Evolutionary conservation across 2,329 filamentous ascomycete genomes (phyloP).

Genomic region (Daldinia sp.): DNA sequence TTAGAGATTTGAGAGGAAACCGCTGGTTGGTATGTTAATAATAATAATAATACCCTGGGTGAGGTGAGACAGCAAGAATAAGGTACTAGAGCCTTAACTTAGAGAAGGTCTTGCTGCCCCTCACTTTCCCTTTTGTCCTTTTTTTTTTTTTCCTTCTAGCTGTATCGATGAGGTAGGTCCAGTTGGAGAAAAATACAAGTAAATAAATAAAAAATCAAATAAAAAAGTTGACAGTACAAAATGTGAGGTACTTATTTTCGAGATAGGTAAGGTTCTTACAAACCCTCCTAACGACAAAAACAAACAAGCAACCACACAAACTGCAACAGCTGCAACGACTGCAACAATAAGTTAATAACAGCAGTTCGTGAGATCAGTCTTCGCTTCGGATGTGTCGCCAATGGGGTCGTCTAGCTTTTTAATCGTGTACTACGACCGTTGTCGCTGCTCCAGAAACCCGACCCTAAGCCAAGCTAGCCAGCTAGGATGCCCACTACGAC

Average conservation of each 20-base stretch:
- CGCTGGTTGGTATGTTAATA: background rate
- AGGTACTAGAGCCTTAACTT: constrained; percentile 20
- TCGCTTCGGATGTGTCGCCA: constrained; percentile 34
- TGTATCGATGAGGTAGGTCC: background rate
- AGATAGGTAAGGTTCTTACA: background rate
- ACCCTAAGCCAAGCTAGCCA: constrained; percentile 28
- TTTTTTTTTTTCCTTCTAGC: constrained; percentile 9
- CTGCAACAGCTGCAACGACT: background rate
- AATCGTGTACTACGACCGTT: constrained; percentile 37
- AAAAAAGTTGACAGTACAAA: constrained; percentile 4
- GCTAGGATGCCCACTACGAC: constrained; percentile 30
- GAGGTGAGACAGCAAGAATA: constrained; percentile 27
- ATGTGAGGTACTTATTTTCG: background rate
- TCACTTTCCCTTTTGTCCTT: constrained; percentile 9
- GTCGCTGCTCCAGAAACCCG: constrained; percentile 28
- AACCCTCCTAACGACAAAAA: constrained; percentile 7
- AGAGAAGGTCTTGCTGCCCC: background rate
- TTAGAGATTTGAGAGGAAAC: constrained; percentile 20
- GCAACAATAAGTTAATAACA: background rate
- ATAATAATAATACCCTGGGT: constrained; percentile 11
- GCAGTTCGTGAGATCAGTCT: constrained; percentile 26
- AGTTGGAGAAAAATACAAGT: background rate
- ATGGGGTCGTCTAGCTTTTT: constrained; percentile 41
- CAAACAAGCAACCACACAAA: background rate
- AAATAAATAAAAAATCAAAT: too few species aligned